Evolutionary conservation across 2,329 filamentous ascomycete species (phyloP), one percentile per base, ranked within the genome.

Genomic region (Aureobasidium lini): DNA sequence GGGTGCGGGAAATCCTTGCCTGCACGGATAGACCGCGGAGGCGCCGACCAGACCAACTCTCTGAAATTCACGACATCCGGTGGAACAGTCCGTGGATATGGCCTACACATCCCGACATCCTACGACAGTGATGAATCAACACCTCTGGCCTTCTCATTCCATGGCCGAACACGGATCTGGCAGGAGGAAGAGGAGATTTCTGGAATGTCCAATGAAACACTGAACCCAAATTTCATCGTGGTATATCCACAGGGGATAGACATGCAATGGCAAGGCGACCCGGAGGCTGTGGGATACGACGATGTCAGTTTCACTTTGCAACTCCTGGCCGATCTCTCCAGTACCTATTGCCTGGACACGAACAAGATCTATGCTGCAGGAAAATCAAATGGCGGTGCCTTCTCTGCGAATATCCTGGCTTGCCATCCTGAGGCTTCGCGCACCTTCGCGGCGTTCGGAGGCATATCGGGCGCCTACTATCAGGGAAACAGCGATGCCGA

Each of bases 341-440:
- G 66, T 6, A 67, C 66, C 6, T 76, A 76, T 63, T 79, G 76
- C 64, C 71, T 80, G 62, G 75, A 80, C 60, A 63, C 67, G 1
- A 66, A 65, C 4, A 72, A 71, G 4, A 69, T 80, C 39, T 80
- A 78, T 59, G 72, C 72, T 7, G 69, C 72, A 0, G 77, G 77
- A 43, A 81, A 82, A 62, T 83, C 74, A 62, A 81, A 83, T 44
- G 81, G 79, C 3, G 81, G 78, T 1, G 81, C 78, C 1, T 79
- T 75, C 10, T 74, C 78, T 28, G 74, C 73, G 2, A 74, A 72
- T 18, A 63, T 75, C 1, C 73, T 81, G 7, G 76, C 78, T 4
- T 81, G 77, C 64, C 70, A 77, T 34, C 64, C 73, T 4, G 68
- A 68, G 8, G 70, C 74, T 4, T 74, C 74, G 1, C 68, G 65